Base-by-base conservation (phyloP, 2,329 filamentous ascomycete species). In the Amylocarpus encephaloides region DNA sequence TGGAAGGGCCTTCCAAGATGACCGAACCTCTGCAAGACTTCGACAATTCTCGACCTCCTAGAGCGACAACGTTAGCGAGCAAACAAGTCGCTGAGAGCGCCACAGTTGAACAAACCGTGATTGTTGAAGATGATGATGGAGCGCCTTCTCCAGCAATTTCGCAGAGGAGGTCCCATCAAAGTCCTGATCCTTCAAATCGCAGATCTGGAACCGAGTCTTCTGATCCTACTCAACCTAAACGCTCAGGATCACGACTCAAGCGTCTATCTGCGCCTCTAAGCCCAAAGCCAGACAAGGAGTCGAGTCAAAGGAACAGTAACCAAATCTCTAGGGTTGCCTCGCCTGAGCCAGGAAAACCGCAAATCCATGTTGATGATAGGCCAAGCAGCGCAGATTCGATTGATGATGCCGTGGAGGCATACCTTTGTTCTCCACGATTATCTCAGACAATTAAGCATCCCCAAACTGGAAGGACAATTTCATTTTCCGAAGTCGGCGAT, bases 401-500 rank as follows among this genome's bases (percentile, higher is more conserved):
- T 38, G 91, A 96, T 58, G 80, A 91, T 62, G 88, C 89, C 1
- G 90, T 98, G 1, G 82, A 90, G 49, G 81, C 84, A 1, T 98
- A 95, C 64, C 74, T 97, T 6, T 82, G 83, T 60, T 89, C 89
- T 10, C 83, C 89, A 0, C 82, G 91, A 6, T 70, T 98, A 48
- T 94, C 88, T 3, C 91, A 95, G 63, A 95, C 86, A 68, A 88
- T 97, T 46, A 76, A 77, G 18, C 88, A 96, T 67, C 89, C 90
- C 1, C 84, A 88, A 51, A 94, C 88, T 0, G 90, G 91, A 1
- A 82, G 93, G 13, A 76, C 86, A 2, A 96, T 98, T 58, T 94
- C 90, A 0, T 98, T 96, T 64, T 97, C 92, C 0, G 93, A 98
- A 67, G 93, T 98, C 2, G 93, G 93, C 12, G 91, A 97, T 66